Conservation (phyloP, 805 yeast species). For the Nakazawaea wickerhamii region DNA sequence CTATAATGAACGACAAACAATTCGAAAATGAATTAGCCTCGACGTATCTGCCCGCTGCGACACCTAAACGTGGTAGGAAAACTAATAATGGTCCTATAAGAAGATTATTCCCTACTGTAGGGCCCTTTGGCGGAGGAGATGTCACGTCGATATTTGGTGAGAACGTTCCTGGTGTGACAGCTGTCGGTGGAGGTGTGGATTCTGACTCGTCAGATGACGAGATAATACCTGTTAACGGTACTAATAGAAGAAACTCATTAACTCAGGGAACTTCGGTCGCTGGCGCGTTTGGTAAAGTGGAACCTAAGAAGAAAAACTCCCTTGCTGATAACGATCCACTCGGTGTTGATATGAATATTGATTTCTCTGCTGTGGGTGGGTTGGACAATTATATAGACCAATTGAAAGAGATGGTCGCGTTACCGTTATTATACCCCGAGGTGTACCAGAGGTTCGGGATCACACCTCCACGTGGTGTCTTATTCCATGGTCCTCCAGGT, state of each 20-base stretch:
- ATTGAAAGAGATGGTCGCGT: constrained; percentile 92
- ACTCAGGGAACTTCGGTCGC: constrained; percentile 3
- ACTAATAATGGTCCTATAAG: constrained; percentile 47
- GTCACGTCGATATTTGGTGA: constrained; percentile 78
- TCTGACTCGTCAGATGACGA: constrained; percentile 46
- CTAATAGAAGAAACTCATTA: constrained; percentile 7
- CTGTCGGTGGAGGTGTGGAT: constrained; percentile 30
- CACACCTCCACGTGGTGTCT: constrained; percentile 95
- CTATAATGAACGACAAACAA: constrained; percentile 44
- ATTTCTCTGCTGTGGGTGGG: constrained; percentile 89
- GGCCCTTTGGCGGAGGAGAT: constrained; percentile 97
- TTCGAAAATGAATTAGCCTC: constrained; percentile 7
- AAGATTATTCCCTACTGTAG: constrained; percentile 86
- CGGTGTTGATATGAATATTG: constrained; percentile 60
- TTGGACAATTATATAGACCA: constrained; percentile 85
- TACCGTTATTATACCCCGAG: constrained; percentile 91
- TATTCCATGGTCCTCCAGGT: constrained; percentile 99
- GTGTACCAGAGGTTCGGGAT: constrained; percentile 83
- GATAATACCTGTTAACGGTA: constrained; percentile 22
- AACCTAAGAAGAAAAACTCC: constrained; percentile 44
- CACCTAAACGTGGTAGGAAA: constrained; percentile 26
- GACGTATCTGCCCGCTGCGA: constrained; percentile 11
- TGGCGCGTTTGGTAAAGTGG: constrained; percentile 13
- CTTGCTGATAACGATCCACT: constrained; percentile 90
- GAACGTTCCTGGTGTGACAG: constrained; percentile 44